phyloP scores from a whole-genome alignment of 495 filamentous ascomycete genomes.

The Entonaema liquescens region DNA sequence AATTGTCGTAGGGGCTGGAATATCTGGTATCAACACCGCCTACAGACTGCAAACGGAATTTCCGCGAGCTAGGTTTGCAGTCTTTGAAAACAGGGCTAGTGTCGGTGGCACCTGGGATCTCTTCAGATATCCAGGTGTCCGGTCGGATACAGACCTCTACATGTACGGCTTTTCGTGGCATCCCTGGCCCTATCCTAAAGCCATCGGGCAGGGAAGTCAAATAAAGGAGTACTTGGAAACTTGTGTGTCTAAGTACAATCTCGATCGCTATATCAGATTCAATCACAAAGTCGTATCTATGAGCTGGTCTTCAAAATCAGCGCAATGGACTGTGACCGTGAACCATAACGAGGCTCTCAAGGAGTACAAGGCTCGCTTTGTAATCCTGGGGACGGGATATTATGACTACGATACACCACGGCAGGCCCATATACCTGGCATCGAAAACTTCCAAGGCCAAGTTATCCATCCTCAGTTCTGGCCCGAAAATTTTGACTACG shows the following conservation, averaged over 20 bases:
- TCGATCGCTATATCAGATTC: conserved; percentile 69
- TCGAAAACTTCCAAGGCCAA: conserved; percentile 64
- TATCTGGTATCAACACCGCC: conserved; percentile 79
- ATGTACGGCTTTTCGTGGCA: conserved; percentile 69
- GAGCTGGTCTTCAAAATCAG: conserved; percentile 68
- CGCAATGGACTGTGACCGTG: conserved; percentile 69
- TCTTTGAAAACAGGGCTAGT: conserved; percentile 68
- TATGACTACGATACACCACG: conserved; percentile 70
- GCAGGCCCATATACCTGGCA: conserved; percentile 64
- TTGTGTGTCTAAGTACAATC: conserved; percentile 65
- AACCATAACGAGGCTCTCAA: conserved; percentile 54
- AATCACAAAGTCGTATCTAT: conserved; percentile 62
- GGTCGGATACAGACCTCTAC: conserved; percentile 72
- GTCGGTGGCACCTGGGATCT: conserved; percentile 79
- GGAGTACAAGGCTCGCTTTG: conserved; percentile 60
- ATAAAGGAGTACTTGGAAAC: conserved; percentile 72
- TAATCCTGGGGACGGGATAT: conserved; percentile 73
- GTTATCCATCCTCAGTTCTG: conserved; percentile 72
- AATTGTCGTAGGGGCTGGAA: conserved; percentile 75
- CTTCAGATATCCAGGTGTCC: conserved; percentile 75
- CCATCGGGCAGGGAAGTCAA: conserved; percentile 66
- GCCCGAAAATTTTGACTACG: conserved; percentile 60
- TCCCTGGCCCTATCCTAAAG: conserved; percentile 66
- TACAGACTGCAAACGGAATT: conserved; percentile 71
- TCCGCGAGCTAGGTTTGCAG: conserved; percentile 63